Evolutionary conservation across 805 yeast genomes (phyloP), one percentile per base, ranked within the genome.

Genomic region (Metschnikowia orientalis): DNA sequence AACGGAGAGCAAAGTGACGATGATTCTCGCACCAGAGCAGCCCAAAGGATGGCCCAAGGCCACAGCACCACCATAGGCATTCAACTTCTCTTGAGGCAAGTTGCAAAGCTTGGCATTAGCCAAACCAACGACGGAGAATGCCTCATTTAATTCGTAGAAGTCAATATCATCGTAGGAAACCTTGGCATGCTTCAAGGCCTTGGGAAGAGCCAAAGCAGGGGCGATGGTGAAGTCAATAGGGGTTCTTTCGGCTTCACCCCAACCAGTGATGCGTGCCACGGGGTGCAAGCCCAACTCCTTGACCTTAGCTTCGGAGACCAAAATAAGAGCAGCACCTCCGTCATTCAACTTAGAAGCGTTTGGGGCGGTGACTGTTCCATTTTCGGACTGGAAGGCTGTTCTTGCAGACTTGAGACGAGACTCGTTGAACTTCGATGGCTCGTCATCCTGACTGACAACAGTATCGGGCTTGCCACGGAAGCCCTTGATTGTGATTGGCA

Each of bases 201-300:
- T 90, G 66, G 96, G 96, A 51, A 90, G 79, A 34, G 98, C 96
- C 56, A 88, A 70, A 21, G 95, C 67, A 46, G 99, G 98, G 18
- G 97, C 88, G 63, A 92, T 83, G 35, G 98, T 90, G 74, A 92
- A 92, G 67, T 89, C 94, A 50, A 82, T 75, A 46, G 99, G 98
- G 26, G 79, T 78, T 60, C 87, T 89, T 37, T 95, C 98, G 53
- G 97, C 97, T 60, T 92, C 99, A 64, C 95, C 98, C 95, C 95
- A 90, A 41, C 96, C 95, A 34, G 75, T 58, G 51, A 92, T 81
- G 61, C 79, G 78, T 40, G 96, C 97, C 42, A 92, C 59, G 44
- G 99, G 98, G 58, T 71, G 87, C 56, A 92, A 69, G 28, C 82
- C 81, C 50, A 88, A 76, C 72, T 89, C 95, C 59, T 78, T 77